These are phyloP conservation scores for Chrysoporthe deuterocubensis DNA, from an alignment of 2,329 filamentous ascomycete species.

Conservation along the genomic window DNA sequence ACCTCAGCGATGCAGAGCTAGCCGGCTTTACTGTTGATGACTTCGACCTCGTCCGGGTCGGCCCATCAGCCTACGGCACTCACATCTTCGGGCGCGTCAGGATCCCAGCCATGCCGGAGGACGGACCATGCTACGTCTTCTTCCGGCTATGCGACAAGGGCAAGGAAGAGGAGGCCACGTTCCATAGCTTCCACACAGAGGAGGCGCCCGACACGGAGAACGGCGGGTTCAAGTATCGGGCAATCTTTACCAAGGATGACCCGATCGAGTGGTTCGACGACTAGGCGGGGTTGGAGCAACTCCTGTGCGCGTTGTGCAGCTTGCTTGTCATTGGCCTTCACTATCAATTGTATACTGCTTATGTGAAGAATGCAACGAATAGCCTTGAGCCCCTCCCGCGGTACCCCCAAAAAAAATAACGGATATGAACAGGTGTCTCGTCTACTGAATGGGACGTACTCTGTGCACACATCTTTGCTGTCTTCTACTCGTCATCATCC, in stretches of 20 bases:
- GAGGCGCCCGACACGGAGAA: conserved; percentile 45
- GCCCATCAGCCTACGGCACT: conserved; percentile 50
- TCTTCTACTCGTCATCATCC: conserved; percentile 50
- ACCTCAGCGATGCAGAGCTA: conserved; percentile 45
- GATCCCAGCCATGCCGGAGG: conserved; percentile 46
- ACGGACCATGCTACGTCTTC: conserved; percentile 48
- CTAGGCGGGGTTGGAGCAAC: conserved; percentile 30
- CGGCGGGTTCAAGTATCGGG: conserved; percentile 49
- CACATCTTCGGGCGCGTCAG: conserved; percentile 55
- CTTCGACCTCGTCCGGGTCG: conserved; percentile 50
- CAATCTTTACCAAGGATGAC: conserved; percentile 52
- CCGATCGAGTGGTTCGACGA: conserved; percentile 59
- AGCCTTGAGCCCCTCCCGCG: no score
- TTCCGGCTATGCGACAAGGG: conserved; percentile 52
- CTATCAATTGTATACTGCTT: not conserved
- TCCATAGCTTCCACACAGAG: conserved; percentile 55
- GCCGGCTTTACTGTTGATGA: conserved; percentile 44
- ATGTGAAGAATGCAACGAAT: conserved; percentile 2
- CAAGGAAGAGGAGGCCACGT: conserved; percentile 41
- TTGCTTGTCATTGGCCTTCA: not conserved
- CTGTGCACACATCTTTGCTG: not conserved
- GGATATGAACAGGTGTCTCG: not conserved
- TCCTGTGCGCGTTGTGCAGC: not conserved
- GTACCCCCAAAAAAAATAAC: no score
- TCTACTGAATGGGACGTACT: not conserved